Base-by-base conservation (phyloP, 495 filamentous ascomycete genomes). In the Annulohypoxylon moriforme region DNA sequence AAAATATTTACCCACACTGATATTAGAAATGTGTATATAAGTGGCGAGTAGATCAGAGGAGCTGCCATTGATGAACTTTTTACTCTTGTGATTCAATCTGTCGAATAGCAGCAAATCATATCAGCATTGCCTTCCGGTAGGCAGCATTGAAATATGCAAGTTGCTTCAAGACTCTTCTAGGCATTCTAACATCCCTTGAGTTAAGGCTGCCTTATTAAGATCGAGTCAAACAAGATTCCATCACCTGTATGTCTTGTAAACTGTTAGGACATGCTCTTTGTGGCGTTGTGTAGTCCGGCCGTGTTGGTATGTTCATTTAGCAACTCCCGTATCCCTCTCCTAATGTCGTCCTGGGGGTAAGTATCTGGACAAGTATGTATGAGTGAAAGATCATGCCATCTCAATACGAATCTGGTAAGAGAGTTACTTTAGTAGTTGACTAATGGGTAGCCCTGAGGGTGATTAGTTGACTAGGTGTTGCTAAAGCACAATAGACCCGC, bases 311-410 rank as follows among this genome's bases (percentile, higher is more conserved):
- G 33, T 36, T 36, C 4, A 36, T 11, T 36, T 10, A 10, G 10
- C 33, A 36, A 36, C 4, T 36, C 27, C 27, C 6, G 27, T 6
- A 6, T n/a, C 5, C 4, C 13, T 14, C 13, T 40, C 4, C 36
- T 14, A 40, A 14, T 4, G 13, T 40, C 11, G 33, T 11, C 33
- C 33, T 36, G 33, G 33, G 33, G 33, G 33, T 36, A 36, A 36
- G 7, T 36, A 9, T 8, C 9, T 10, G 31, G 10, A 33, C 10
- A 33, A 10, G 42, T 49, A 49, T 24, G 18, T 24, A 24, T 16
- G 44, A 49, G 24, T 49, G 47, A 50, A 50, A 52, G 24, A 29
- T 52, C 47, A 52, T 52, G 47, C 47, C 11, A 29, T 52, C 11
- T 3, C 47, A n/a, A 52, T 29, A 52, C 47, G 47, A 52, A 52